A percentile compares a stretch with the other conserved stretches of the same genome.
Evolutionary conservation across 805 yeast genomes (phyloP).

Genomic region (Ogataea nonfermentans): DNA sequence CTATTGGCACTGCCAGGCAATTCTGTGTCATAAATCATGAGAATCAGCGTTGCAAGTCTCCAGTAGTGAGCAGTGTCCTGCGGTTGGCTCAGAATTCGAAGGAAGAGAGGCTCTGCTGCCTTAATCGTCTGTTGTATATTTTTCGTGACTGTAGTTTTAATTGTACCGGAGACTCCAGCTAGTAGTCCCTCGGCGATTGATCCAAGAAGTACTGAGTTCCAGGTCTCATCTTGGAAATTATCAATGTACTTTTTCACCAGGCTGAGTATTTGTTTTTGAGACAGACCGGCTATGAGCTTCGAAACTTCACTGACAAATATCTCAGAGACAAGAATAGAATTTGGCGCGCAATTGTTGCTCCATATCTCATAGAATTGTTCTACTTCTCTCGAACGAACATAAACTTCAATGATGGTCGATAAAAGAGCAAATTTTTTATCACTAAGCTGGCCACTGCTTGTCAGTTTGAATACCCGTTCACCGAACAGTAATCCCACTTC

Average conservation of each 20-base stretch:
- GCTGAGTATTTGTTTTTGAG: slow-evolving; percentile 43
- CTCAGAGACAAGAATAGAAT: slow-evolving; percentile 25
- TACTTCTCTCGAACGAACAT: slow-evolving; percentile 57
- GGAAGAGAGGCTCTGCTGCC: slow-evolving; percentile 20
- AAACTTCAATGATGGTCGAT: slow-evolving; percentile 36
- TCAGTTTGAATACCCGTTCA: slow-evolving; percentile 31
- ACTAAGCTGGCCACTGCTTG: background rate
- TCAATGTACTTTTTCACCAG: slow-evolving; percentile 26
- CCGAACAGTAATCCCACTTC: slow-evolving; percentile 53
- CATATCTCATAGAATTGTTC: slow-evolving; percentile 47
- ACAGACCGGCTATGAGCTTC: slow-evolving; percentile 40
- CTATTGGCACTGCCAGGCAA: slow-evolving; percentile 1
- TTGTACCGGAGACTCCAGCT: slow-evolving; percentile 24
- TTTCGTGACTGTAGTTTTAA: slow-evolving; percentile 27
- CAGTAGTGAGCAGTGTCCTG: slow-evolving; percentile 31
- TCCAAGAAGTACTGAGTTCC: slow-evolving; percentile 23
- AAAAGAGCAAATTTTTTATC: slow-evolving; percentile 2
- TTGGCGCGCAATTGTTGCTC: slow-evolving; percentile 26
- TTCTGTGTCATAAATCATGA: slow-evolving; percentile 46
- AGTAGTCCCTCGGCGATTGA: slow-evolving; percentile 43
- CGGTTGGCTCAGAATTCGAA: slow-evolving; percentile 24
- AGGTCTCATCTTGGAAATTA: slow-evolving; percentile 5
- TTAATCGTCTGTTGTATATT: slow-evolving; percentile 13
- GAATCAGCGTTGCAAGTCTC: slow-evolving; percentile 45
- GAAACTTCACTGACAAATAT: slow-evolving; percentile 40